Conservation (phyloP, 305 asterid genomes). For the Ilex paraguariensis region DNA sequence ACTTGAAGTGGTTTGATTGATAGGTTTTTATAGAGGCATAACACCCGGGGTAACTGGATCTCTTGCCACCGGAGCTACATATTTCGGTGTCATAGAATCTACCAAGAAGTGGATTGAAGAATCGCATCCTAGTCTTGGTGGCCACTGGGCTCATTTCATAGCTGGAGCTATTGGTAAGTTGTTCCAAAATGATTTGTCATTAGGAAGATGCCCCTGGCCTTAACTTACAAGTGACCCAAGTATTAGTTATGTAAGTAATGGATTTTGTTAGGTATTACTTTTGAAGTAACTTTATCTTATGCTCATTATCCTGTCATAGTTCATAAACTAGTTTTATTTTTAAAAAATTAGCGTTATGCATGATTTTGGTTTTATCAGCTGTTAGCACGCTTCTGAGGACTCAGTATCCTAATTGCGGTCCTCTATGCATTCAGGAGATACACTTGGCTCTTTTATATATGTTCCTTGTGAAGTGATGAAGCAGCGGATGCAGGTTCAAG, state of each 20-base stretch:
- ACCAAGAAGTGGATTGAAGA: constrained; percentile 78
- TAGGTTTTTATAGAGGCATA: constrained; percentile 73
- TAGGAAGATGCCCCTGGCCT: background rate
- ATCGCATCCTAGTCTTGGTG: constrained; percentile 48
- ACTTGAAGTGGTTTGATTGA: constrained; percentile 16
- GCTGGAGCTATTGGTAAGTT: constrained; percentile 70
- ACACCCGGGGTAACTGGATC: constrained; percentile 70
- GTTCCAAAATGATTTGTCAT: background rate
- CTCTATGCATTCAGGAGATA: constrained; percentile 53
- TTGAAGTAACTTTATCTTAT: no score
- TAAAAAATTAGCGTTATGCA: no score
- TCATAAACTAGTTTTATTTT: no score
- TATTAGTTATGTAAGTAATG: no score
- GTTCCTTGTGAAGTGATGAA: constrained; percentile 88
- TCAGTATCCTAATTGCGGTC: constrained; percentile 5
- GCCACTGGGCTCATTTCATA: constrained; percentile 73
- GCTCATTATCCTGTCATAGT: no score
- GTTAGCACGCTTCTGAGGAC: background rate
- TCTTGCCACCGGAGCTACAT: constrained; percentile 81
- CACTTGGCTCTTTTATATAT: constrained; percentile 67
- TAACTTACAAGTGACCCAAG: no score
- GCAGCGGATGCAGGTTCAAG: constrained; percentile 88
- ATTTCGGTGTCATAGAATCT: constrained; percentile 79
- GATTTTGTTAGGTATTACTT: no score
- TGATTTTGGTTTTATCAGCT: background rate